Conservation (phyloP, 2,329 filamentous ascomycete species). For the Didymosphaeria variabile region DNA sequence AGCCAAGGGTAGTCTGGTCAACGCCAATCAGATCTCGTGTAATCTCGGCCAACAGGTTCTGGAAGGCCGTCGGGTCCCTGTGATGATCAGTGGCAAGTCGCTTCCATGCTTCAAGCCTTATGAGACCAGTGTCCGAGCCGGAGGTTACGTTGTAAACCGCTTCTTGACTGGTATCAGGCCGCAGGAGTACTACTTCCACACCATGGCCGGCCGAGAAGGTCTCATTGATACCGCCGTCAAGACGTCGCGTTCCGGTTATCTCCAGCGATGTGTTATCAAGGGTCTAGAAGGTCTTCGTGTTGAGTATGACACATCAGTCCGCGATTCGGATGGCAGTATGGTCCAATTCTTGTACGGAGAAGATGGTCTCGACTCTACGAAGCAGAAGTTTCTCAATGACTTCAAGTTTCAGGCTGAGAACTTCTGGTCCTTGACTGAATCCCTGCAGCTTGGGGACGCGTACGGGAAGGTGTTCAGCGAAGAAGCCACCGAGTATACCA, state of each 20-base stretch:
- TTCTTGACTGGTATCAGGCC: slow-evolving; percentile 98
- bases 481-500: slow-evolving; percentile 69
- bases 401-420: slow-evolving; percentile 93
- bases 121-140: slow-evolving; percentile 87
- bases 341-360: slow-evolving; percentile 97
- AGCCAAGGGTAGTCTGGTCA: slow-evolving; percentile 91
- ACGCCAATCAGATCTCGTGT: slow-evolving; percentile 96
- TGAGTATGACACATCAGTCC: slow-evolving; percentile 91
- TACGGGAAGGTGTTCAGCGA: slow-evolving; percentile 69
- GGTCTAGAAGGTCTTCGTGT: slow-evolving; percentile 96
- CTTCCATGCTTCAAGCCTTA: slow-evolving; percentile 93
- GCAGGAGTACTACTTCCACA: slow-evolving; percentile 99
- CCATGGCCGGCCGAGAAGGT: slow-evolving; percentile 98
- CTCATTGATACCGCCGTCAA: slow-evolving; percentile 99
- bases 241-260: slow-evolving; percentile 93
- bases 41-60: slow-evolving; percentile 96
- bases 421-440: slow-evolving; percentile 78
- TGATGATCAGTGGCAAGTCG: slow-evolving; percentile 98
- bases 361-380: slow-evolving; percentile 92
- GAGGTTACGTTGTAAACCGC: slow-evolving; percentile 92
- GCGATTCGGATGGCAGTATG: slow-evolving; percentile 91
- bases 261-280: slow-evolving; percentile 97
- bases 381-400: slow-evolving; percentile 88
- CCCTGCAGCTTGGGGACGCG: slow-evolving; percentile 72
- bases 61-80: slow-evolving; percentile 90